Conservation (phyloP, 2,329 filamentous ascomycete genomes). For the Geoglossum cookeanum region DNA sequence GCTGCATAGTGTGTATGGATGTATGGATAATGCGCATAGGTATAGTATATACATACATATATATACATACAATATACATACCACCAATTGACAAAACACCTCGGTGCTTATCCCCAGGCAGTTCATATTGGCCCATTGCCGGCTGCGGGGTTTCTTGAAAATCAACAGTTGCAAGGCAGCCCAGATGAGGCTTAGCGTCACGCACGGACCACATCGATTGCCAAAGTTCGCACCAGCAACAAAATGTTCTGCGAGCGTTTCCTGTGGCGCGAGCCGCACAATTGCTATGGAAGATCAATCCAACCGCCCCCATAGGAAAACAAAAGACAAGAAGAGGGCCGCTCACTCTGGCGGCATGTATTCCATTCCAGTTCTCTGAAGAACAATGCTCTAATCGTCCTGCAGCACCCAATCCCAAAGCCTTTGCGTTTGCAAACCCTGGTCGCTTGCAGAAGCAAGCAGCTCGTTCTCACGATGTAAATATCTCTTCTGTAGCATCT, state of each 20-base stretch:
- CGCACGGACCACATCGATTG: background rate
- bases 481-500: slow-evolving; percentile 8
- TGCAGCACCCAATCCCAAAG: slow-evolving; percentile 65
- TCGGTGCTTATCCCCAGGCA: too few relatives aligned
- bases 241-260: background rate
- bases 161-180: too few relatives aligned
- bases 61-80: too few relatives aligned
- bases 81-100: too few relatives aligned
- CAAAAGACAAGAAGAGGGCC: slow-evolving; percentile 66
- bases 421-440: slow-evolving; percentile 68
- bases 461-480: slow-evolving; percentile 51
- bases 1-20: too few relatives aligned
- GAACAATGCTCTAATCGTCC: slow-evolving; percentile 1
- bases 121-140: too few relatives aligned
- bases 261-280: background rate
- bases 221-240: background rate
- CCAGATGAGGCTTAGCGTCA: background rate
- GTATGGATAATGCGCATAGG: too few relatives aligned
- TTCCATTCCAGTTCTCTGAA: background rate
- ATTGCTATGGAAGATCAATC: slow-evolving; percentile 55
- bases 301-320: slow-evolving; percentile 68
- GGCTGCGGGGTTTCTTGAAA: too few relatives aligned
- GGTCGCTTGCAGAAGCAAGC: slow-evolving; percentile 62
- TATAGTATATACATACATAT: too few relatives aligned
- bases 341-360: slow-evolving; percentile 36